Base-by-base conservation (phyloP, 805 yeast species). In the Saturnispora dispora region DNA sequence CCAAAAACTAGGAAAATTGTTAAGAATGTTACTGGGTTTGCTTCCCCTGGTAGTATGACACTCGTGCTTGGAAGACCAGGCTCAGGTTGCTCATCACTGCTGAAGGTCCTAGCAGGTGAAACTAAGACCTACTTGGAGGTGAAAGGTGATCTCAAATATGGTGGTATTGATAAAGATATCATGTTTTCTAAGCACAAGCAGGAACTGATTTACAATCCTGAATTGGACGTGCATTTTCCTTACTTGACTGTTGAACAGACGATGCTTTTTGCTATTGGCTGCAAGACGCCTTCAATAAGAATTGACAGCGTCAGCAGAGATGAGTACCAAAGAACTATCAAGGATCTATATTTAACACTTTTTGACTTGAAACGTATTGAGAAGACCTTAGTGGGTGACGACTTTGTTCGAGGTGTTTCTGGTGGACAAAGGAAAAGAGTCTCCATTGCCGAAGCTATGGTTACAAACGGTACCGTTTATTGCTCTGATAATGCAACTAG, bases 341-440 rank as follows among this genome's bases (percentile, higher is more conserved):
- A 76, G 49, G 79, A 79, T 51, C 59, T 79, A 15, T 66, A 74
- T 53, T 71, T 74, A 50, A 78, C 81, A 6, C 71, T 54, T 22
- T 82, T 78, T 60, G 88, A 86, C 53, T 69, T 83, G 40, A 67
- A 74, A 8, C 86, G 80, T 63, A 78, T 86, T 5, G 71, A 71
- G 54, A 61, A 71, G 57, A 73, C 80, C 23, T 67, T 67, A 52
- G 79, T 69, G 43, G 73, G 73, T 49, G 68, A 74, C 55, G 78
- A 74, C 52, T 71, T 65, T 48, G 72, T 79, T 18, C 71, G 82
- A 59, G 85, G 85, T 60, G 78, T 83, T 40, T 82, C 91, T 48
- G 91, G 95, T 61, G 93, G 95, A 73, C 93, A 86, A 69, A 72
- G 95, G 57, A 85, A 85, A 67, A 78, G 95, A 71, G 91, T 86